Conservation (phyloP, 179 eudicot species). For the Amaranthus tricolor region DNA sequence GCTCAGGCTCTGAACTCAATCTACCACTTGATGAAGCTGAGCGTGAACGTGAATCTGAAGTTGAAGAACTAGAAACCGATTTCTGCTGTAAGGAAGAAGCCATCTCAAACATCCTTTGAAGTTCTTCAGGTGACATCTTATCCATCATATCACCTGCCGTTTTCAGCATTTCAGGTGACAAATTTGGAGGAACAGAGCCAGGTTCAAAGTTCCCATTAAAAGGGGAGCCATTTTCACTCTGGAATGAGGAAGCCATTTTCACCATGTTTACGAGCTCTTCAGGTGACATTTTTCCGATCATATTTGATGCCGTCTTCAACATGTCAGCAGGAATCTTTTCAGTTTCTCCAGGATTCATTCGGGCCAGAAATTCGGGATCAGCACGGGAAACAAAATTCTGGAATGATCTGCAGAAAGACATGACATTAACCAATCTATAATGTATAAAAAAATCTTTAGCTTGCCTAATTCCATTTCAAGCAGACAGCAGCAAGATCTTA, state of each 20-base stretch:
- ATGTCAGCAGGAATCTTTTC: conserved; percentile 76
- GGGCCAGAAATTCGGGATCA: conserved; percentile 77
- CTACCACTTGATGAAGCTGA: conserved; percentile 37
- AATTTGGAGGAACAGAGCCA: conserved; percentile 55
- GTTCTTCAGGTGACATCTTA: conserved; percentile 82
- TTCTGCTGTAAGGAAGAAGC: conserved; percentile 65
- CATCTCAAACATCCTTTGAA: conserved; percentile 80
- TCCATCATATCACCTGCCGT: conserved; percentile 90
- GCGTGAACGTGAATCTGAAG: no score
- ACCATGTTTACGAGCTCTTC: conserved; percentile 91
- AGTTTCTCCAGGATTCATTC: conserved; percentile 50
- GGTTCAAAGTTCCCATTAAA: conserved; percentile 41
- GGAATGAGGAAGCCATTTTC: conserved; percentile 81
- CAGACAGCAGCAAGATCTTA: conserved; percentile 13
- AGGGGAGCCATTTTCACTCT: conserved; percentile 54
- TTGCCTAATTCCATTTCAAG: background rate
- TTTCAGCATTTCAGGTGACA: conserved; percentile 88
- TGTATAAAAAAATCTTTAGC: background rate
- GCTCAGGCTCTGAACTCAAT: conserved; percentile 34
- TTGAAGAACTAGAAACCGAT: conserved; percentile 34
- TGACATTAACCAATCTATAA: conserved; percentile 9
- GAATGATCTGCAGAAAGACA: conserved; percentile 56
- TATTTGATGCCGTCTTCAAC: conserved; percentile 79
- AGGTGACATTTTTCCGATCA: conserved; percentile 87
- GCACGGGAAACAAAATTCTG: conserved; percentile 69